Percentiles rank a stretch among this genome's conserved stretches.
These are phyloP conservation scores for Hortiboletus campestris DNA, from an alignment of 768 basidiomycete genomes.

Conservation along the genomic window DNA sequence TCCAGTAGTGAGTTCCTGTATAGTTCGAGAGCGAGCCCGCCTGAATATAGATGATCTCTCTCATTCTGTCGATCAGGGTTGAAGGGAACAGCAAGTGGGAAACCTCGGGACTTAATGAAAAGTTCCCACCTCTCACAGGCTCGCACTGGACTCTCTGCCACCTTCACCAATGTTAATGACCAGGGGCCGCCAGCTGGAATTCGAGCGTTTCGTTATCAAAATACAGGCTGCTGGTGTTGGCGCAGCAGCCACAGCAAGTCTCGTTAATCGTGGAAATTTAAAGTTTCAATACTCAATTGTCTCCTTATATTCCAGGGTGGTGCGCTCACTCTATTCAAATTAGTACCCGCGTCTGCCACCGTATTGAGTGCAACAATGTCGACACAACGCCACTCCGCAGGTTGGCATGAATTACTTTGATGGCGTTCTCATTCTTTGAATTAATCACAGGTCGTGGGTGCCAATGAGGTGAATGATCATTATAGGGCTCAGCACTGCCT, in stretches of 20 bases:
- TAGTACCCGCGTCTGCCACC: neutral
- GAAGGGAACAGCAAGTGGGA: neutral
- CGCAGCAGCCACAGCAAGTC: no score
- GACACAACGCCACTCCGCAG: neutral
- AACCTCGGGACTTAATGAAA: neutral
- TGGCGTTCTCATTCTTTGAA: neutral
- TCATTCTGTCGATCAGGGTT: constrained; percentile 42
- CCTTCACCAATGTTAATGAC: neutral
- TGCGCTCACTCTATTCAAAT: no score
- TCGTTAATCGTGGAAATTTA: no score
- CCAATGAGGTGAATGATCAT: neutral
- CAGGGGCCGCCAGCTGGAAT: neutral
- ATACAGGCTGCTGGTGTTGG: no score
- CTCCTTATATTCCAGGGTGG: no score
- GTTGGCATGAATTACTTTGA: neutral
- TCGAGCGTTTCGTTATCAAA: neutral
- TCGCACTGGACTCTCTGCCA: no score
- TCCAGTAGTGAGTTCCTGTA: constrained; percentile 78
- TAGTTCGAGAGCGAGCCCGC: constrained; percentile 68
- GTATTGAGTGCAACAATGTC: neutral
- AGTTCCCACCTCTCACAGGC: neutral
- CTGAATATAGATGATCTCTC: constrained; percentile 77
- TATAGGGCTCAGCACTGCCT: neutral
- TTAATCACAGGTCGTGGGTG: neutral
- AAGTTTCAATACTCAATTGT: no score